phyloP scores from a whole-genome alignment of 306 rosid species.

The Potentilla sterilis region DNA sequence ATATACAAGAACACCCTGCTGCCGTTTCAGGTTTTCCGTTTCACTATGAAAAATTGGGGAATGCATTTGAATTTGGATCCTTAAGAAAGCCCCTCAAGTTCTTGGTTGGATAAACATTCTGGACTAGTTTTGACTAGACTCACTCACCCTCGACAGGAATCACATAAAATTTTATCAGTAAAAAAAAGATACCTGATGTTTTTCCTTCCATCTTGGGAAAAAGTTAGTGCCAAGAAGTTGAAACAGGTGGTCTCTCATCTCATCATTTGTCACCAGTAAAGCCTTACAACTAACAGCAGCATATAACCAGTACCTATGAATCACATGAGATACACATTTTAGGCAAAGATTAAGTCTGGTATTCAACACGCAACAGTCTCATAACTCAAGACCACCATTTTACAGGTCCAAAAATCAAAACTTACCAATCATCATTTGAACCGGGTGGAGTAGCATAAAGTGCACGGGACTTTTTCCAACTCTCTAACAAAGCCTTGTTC shows the following conservation, averaged over 20 bases:
- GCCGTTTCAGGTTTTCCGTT: neutral
- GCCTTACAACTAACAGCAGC: conserved; percentile 83
- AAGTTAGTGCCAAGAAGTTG: conserved; percentile 85
- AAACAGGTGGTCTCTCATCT: conserved; percentile 97
- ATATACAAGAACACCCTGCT: neutral
- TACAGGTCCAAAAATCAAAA: neutral
- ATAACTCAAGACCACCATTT: neutral
- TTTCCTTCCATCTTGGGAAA: conserved; percentile 98
- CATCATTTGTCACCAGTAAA: conserved; percentile 85
- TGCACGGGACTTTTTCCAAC: conserved; percentile 60
- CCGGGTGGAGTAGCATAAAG: conserved; percentile 85
- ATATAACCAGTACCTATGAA: conserved; percentile 85
- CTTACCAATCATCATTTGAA: conserved; percentile 90
- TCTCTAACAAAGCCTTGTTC: conserved; percentile 64
- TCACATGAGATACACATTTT: conserved; percentile 3
- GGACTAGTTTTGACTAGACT: neutral
- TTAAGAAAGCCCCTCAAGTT: neutral
- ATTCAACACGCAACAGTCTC: neutral
- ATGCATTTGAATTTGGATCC: neutral
- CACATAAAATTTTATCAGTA: neutral
- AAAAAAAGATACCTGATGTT: conserved; percentile 70
- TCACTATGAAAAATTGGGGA: neutral
- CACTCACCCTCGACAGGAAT: neutral
- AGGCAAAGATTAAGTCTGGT: conserved; percentile 11
- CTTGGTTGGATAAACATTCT: neutral